A percentile compares a stretch with the other conserved stretches of the same genome.
phyloP scores from a whole-genome alignment of 345 rosid genomes.

The Brassica juncea region DNA sequence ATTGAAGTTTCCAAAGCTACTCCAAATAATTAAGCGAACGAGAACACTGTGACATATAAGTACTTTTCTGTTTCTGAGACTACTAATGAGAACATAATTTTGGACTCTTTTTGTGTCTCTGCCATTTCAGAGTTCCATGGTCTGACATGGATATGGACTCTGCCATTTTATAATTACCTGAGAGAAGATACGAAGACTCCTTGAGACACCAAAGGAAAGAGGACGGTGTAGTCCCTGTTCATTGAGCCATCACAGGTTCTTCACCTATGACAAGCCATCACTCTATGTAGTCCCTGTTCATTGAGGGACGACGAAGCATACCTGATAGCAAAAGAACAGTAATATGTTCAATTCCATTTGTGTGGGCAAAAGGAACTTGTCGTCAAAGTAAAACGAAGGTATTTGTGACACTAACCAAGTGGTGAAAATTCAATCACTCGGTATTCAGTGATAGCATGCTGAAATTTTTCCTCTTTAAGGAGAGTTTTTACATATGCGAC shows the following conservation, averaged over 20 bases:
- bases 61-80: background rate
- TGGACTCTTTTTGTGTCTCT: background rate
- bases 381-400: background rate
- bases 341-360: no score
- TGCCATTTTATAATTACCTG: no score
- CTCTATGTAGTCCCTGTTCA: no score
- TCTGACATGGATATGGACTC: no score
- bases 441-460: constrained; percentile 51
- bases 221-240: no score
- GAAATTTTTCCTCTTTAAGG: background rate
- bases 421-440: constrained; percentile 61
- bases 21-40: background rate
- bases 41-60: background rate
- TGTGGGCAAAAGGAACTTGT: no score
- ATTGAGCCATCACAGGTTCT: no score
- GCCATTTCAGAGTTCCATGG: background rate
- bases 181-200: no score
- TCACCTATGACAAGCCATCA: no score
- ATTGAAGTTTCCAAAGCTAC: background rate
- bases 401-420: constrained; percentile 53
- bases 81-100: background rate
- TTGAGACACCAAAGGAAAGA: no score
- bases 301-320: no score
- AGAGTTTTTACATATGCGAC: constrained; percentile 45
- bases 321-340: no score